phyloP scores from a whole-genome alignment of 306 rosid genomes.

The Notholithocarpus densiflorus region DNA sequence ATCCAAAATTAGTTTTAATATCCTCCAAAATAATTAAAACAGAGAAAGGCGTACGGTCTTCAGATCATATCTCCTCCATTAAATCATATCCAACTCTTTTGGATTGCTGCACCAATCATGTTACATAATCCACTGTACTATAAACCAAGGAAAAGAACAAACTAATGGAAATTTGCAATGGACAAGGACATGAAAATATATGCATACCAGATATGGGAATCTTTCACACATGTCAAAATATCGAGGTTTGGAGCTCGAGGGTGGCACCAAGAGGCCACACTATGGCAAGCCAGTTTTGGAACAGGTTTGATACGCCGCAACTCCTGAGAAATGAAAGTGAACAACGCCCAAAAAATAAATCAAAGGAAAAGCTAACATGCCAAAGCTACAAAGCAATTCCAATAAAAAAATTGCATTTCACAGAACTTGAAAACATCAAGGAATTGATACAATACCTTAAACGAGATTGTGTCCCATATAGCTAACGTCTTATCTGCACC shows the following conservation, averaged over 20 bases:
- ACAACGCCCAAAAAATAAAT: background rate
- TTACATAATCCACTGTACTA: background rate
- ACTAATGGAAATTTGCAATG: constrained; percentile 14
- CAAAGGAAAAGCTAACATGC: constrained; percentile 9
- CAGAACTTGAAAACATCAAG: constrained; percentile 6
- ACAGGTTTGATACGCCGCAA: constrained; percentile 96
- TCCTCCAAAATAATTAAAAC: background rate
- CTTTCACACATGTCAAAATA: constrained; percentile 94
- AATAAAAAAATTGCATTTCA: constrained; percentile 11
- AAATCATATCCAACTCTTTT: background rate
- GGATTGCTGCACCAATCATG: background rate
- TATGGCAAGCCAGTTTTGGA: constrained; percentile 92
- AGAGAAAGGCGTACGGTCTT: background rate
- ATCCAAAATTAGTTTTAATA: background rate
- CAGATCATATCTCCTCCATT: background rate
- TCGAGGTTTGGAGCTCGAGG: constrained; percentile 99
- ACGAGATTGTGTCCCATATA: constrained; percentile 94
- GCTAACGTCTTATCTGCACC: constrained; percentile 99
- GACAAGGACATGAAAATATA: constrained; percentile 15
- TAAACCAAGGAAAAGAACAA: background rate
- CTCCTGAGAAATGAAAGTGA: constrained; percentile 55
- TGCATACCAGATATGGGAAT: constrained; percentile 86
- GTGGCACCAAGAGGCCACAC: constrained; percentile 99
- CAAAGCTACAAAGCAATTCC: constrained; percentile 16
- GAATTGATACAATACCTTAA: constrained; percentile 54